These are phyloP conservation scores for Yamadazyma philogaea DNA, from an alignment of 805 yeast species.

Conservation along the genomic window DNA sequence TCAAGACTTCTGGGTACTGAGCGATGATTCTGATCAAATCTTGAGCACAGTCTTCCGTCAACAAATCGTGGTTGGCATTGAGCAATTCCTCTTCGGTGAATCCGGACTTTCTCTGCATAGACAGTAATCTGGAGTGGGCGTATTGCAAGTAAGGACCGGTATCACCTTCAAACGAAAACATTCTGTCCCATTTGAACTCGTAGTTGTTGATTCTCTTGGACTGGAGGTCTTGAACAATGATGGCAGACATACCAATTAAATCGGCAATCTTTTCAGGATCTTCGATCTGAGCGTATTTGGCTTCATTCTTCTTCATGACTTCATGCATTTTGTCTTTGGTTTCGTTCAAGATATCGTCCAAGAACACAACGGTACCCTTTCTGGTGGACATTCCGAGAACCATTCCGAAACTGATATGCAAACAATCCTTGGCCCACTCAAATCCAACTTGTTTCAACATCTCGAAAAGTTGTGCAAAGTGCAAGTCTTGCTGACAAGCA, in stretches of 20 bases:
- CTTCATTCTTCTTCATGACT: slow-evolving; percentile 90
- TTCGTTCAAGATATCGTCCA: slow-evolving; percentile 89
- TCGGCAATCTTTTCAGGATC: slow-evolving; percentile 95
- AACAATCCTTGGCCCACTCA: slow-evolving; percentile 78
- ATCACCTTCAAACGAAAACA: slow-evolving; percentile 98
- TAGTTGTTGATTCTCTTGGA: slow-evolving; percentile 95
- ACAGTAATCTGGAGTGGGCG: slow-evolving; percentile 95
- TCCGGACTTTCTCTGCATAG: slow-evolving; percentile 83
- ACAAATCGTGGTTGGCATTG: slow-evolving; percentile 55
- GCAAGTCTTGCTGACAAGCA: slow-evolving; percentile 95
- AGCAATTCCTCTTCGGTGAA: slow-evolving; percentile 38
- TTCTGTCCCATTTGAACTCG: slow-evolving; percentile 96
- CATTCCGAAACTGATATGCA: slow-evolving; percentile 94
- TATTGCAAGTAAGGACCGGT: slow-evolving; percentile 98
- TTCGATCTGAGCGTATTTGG: slow-evolving; percentile 87
- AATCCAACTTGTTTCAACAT: slow-evolving; percentile 86
- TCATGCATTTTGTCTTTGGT: slow-evolving; percentile 93
- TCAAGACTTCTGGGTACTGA: slow-evolving; percentile 87
- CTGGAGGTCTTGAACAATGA: slow-evolving; percentile 99
- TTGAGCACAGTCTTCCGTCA: slow-evolving; percentile 69
- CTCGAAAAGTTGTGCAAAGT: slow-evolving; percentile 90
- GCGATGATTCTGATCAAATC: slow-evolving; percentile 73
- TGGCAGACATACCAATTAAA: slow-evolving; percentile 92
- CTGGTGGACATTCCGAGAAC: slow-evolving; percentile 98
- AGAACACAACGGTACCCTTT: slow-evolving; percentile 97